These are phyloP conservation scores for Straminergon stramineum DNA, from an alignment of 225 moss, liverwort and hornwort species.

Conservation along the genomic window DNA sequence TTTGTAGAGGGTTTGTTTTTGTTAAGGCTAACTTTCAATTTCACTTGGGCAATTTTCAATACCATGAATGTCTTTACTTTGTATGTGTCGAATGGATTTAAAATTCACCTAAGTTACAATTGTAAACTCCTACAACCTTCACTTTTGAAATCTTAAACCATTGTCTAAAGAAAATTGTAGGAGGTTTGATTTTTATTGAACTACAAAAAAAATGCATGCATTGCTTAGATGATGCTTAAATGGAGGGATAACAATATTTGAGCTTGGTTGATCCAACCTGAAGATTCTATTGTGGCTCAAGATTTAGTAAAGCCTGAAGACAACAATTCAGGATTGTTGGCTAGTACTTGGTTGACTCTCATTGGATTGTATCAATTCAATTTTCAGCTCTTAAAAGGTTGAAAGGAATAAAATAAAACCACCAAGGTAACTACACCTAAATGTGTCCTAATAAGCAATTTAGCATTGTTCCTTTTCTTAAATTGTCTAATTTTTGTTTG, in stretches of 20 bases:
- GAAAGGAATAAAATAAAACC: too few relatives aligned
- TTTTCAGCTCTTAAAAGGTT: too few relatives aligned
- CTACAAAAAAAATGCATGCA: not conserved
- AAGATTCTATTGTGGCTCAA: not conserved
- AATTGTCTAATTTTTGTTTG: too few relatives aligned
- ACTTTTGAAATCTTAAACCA: not conserved
- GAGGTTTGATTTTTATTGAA: not conserved
- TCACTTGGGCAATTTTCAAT: too few relatives aligned
- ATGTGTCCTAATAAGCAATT: too few relatives aligned
- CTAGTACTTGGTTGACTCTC: accelerated
- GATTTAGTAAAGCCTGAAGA: not conserved
- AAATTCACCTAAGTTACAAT: not conserved
- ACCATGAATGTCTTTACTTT: not conserved
- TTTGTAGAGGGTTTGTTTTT: not conserved
- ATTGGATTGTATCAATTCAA: too few relatives aligned
- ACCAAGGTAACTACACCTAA: too few relatives aligned
- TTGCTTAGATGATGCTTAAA: not conserved
- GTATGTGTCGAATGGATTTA: not conserved
- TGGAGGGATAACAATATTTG: not conserved
- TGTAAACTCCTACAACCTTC: not conserved
- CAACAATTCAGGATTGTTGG: not conserved
- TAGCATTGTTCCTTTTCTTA: too few relatives aligned
- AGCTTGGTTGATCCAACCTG: not conserved
- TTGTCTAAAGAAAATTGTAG: not conserved
- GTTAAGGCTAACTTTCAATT: not conserved